Percentiles rank a stretch among this genome's conserved stretches.
Evolutionary conservation across 805 yeast species (phyloP).

Genomic region (Saturnispora diversa): DNA sequence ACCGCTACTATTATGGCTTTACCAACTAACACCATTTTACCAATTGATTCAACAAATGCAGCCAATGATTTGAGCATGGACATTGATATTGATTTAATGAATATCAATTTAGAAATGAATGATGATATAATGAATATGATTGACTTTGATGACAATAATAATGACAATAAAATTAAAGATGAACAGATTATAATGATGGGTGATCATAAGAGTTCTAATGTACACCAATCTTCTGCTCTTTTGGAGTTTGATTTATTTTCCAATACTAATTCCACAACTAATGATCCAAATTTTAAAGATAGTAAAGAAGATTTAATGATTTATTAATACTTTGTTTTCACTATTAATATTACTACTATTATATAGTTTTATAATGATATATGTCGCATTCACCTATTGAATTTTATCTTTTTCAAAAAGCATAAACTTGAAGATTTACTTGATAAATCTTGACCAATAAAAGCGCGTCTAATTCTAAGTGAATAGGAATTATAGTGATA

Average conservation of each 20-base stretch:
- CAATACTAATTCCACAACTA: neutral
- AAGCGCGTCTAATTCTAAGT: neutral
- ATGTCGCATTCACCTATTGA: neutral
- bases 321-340: neutral
- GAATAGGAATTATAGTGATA: no score
- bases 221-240: neutral
- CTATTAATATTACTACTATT: neutral
- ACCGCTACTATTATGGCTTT: no score
- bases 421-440: neutral
- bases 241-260: conserved; percentile 9
- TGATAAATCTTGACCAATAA: neutral
- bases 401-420: no score
- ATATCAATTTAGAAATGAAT: conserved; percentile 7
- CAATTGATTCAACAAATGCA: neutral
- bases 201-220: conserved; percentile 3
- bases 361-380: neutral
- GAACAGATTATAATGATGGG: conserved; percentile 4
- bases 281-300: conserved; percentile 1
- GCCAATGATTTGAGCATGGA: neutral
- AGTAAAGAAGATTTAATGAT: conserved; percentile 8
- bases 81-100: conserved; percentile 5
- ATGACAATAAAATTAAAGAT: conserved; percentile 3
- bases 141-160: conserved; percentile 6
- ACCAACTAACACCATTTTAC: neutral
- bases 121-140: conserved; percentile 9